phyloP scores from a whole-genome alignment of 768 basidiomycete species.

The Hericium coralloides region DNA sequence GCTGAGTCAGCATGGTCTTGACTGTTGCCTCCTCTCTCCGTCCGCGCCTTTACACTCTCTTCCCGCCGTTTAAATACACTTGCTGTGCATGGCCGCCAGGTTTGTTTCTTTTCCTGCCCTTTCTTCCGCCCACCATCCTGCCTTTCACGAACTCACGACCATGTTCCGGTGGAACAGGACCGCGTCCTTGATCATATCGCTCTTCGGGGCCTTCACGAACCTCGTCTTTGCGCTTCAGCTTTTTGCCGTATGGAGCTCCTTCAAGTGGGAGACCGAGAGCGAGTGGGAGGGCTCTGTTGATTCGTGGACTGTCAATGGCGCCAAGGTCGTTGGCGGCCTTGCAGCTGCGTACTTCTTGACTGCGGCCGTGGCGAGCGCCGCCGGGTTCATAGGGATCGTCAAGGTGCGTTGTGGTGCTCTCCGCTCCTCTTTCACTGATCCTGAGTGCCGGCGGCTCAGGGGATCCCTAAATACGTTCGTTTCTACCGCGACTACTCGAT shows the following conservation, averaged over 20 bases:
- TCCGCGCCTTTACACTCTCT: no score
- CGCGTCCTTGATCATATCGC: slow-evolving; percentile 27
- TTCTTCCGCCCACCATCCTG: background rate
- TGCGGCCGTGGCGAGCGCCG: slow-evolving; percentile 50
- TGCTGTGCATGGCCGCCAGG: background rate
- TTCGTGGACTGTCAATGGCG: slow-evolving; percentile 31
- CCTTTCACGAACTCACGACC: background rate
- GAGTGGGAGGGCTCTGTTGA: slow-evolving; percentile 40
- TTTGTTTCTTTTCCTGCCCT: background rate
- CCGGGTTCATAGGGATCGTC: slow-evolving; percentile 62
- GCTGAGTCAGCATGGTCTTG: no score
- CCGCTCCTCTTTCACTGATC: background rate
- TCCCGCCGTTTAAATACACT: background rate
- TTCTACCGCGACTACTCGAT: slow-evolving; percentile 79
- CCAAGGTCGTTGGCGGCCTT: slow-evolving; percentile 49
- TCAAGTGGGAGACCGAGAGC: slow-evolving; percentile 37
- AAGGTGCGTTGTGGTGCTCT: slow-evolving; percentile 35
- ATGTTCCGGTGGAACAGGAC: slow-evolving; percentile 24
- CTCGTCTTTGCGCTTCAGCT: slow-evolving; percentile 31
- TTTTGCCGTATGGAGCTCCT: slow-evolving; percentile 33
- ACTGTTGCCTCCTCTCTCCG: no score
- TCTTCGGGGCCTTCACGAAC: slow-evolving; percentile 33
- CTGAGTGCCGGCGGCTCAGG: slow-evolving; percentile 28
- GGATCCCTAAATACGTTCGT: slow-evolving; percentile 54
- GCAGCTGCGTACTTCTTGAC: slow-evolving; percentile 58